Evolutionary conservation across 768 basidiomycete genomes (phyloP).

Genomic region (Boletus reticuloceps): DNA sequence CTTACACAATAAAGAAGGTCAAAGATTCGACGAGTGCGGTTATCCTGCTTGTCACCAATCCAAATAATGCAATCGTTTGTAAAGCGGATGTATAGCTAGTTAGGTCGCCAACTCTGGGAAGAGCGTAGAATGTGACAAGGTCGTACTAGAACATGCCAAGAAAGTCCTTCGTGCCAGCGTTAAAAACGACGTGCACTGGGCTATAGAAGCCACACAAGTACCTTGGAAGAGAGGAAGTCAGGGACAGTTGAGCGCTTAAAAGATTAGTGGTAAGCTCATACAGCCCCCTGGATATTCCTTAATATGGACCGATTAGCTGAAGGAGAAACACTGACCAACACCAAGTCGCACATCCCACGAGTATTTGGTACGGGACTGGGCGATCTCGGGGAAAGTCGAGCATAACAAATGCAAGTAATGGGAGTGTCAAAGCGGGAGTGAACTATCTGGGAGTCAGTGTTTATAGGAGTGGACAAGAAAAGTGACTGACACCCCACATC

Average conservation of each 20-base stretch:
- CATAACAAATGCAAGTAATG: constrained; percentile 61
- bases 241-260: not conserved
- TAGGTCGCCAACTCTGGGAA: constrained; percentile 2
- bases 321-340: constrained; percentile 44
- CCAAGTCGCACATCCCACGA: constrained; percentile 59
- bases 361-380: constrained; percentile 57
- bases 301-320: constrained; percentile 7
- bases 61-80: constrained; percentile 68
- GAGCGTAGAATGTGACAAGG: not conserved
- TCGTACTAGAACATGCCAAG: constrained; percentile 37
- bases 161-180: constrained; percentile 45
- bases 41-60: constrained; percentile 61
- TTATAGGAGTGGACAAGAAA: constrained; percentile 12
- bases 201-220: constrained; percentile 44
- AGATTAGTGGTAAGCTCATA: constrained; percentile 39
- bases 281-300: constrained; percentile 42
- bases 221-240: constrained; percentile 25
- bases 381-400: constrained; percentile 72
- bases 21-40: constrained; percentile 61
- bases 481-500: constrained; percentile 48
- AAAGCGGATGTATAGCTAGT: constrained; percentile 32
- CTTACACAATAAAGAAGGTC: constrained; percentile 53
- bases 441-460: constrained; percentile 34
- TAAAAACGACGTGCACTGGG: constrained; percentile 28
- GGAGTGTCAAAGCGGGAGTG: constrained; percentile 58